Base-by-base conservation (phyloP, 768 basidiomycete genomes). In the Suillus hirtellus region DNA sequence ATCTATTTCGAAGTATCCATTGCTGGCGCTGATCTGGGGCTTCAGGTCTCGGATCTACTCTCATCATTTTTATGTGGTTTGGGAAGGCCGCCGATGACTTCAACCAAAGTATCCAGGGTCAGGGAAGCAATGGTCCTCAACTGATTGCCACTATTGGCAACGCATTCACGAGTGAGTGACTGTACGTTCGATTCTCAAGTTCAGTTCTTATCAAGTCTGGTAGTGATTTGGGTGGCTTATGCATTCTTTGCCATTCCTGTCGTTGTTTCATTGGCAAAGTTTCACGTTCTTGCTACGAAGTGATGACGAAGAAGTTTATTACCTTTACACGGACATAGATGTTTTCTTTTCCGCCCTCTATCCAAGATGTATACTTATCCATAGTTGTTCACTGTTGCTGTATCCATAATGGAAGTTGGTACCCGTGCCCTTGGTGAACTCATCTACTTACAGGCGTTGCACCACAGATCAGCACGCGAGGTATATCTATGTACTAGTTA, bases 181-280 rank as follows among this genome's bases (percentile, higher is more conserved):
- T 44, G 34, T 63, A 2, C 11, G 35, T 55, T 50, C 27, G 47
- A 53, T 49, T n/a, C 1, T 44, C 12, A 42, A 43, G 44, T 44
- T 67, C 31, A 68, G 55, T 62, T 10, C 17, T 60, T 10, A 15
- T 37, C 15, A 6, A 53, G 59, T 54, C 27, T 17, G 54, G 17
- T 50, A 93, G 91, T 93, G 89, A 80, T 88, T 49, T 92, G 88
- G 85, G 85, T 92, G 21, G 90, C 84, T 17, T 91, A 90, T 66
- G 85, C 88, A 6, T 93, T 93, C 71, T 88, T 84, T 64, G 84
- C 82, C 2, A 82, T 91, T 24, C 89, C 91, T 5, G 78, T 93
- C 49, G 82, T 91, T 21, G 82, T 85, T 64, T 85, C 89, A 10
- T 74, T 92, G 53, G 80, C 88, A 12, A 91, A 89, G 72, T 70